phyloP scores from a whole-genome alignment of 257 asterid genomes.

The Capsicum baccatum region DNA sequence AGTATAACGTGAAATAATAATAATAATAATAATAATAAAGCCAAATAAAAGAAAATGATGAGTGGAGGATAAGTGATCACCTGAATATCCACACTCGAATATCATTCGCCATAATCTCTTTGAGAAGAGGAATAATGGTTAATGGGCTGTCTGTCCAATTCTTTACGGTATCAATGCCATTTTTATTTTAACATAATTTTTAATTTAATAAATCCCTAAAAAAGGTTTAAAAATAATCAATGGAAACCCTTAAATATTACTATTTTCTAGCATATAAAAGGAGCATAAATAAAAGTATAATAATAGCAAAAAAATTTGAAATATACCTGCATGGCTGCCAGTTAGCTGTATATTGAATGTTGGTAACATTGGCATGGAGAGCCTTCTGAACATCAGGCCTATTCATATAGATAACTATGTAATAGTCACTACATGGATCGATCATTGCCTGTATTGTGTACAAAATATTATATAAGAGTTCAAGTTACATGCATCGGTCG shows the following conservation, averaged over 20 bases:
- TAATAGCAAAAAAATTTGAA: background rate
- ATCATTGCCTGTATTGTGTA: conserved; percentile 38
- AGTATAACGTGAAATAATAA: background rate
- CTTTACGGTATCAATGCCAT: conserved; percentile 51
- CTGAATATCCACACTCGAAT: conserved; percentile 79
- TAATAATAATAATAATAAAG: background rate
- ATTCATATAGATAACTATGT: conserved; percentile 64
- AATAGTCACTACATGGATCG: conserved; percentile 74
- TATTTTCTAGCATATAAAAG: too few relatives aligned
- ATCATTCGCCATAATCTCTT: conserved; percentile 58
- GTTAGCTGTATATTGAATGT: conserved; percentile 42
- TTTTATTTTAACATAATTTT: background rate
- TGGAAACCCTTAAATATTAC: too few relatives aligned
- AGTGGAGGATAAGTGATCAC: conserved; percentile 36
- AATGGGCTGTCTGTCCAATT: conserved; percentile 62
- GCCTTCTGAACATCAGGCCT: conserved; percentile 75
- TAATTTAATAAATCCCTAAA: background rate
- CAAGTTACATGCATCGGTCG: too few relatives aligned
- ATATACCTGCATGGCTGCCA: conserved; percentile 79
- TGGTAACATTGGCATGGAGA: conserved; percentile 83
- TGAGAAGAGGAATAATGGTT: conserved; percentile 64
- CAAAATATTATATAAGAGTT: background rate
- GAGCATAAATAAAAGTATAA: too few relatives aligned
- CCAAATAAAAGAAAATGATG: background rate
- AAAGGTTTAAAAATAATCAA: background rate